Conservation (phyloP, 306 rosid genomes). For the Cucurbita pepo region DNA sequence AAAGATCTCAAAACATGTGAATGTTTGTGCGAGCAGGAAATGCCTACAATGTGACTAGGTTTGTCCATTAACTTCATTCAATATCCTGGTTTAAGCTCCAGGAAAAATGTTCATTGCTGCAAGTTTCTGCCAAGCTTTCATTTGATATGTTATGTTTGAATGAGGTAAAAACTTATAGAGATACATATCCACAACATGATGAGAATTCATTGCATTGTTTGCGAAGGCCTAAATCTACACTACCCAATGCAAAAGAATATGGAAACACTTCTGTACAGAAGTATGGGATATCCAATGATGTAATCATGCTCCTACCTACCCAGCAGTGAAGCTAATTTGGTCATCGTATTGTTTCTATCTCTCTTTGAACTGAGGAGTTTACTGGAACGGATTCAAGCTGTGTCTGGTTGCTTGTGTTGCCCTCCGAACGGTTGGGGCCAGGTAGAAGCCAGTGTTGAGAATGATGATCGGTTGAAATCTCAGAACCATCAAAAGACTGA, state of each 20-base stretch:
- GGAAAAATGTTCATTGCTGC: background rate
- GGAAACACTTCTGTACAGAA: background rate
- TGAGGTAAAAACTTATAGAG: background rate
- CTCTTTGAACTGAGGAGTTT: constrained; percentile 19
- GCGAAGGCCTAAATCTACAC: constrained; percentile 2
- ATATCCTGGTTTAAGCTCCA: background rate
- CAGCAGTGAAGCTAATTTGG: background rate
- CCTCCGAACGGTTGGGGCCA: constrained; percentile 3
- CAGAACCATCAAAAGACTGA: constrained; percentile 32
- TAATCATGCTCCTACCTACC: background rate
- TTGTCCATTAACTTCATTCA: background rate
- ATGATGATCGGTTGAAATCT: constrained; percentile 25
- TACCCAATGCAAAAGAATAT: constrained; percentile 4
- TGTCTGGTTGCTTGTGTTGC: constrained; percentile 18
- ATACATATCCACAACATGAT: background rate
- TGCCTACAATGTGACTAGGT: background rate
- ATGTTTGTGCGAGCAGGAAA: background rate
- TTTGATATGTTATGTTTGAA: background rate
- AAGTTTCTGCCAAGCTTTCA: background rate
- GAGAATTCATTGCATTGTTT: background rate
- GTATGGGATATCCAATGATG: background rate
- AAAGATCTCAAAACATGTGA: background rate
- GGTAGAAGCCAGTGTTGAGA: constrained; percentile 32
- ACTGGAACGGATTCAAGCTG: constrained; percentile 14
- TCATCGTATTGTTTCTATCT: constrained; percentile 24